These are phyloP conservation scores for Hemisphaericaspora subhashii DNA, from an alignment of 1,139 yeast species.

Conservation along the genomic window DNA sequence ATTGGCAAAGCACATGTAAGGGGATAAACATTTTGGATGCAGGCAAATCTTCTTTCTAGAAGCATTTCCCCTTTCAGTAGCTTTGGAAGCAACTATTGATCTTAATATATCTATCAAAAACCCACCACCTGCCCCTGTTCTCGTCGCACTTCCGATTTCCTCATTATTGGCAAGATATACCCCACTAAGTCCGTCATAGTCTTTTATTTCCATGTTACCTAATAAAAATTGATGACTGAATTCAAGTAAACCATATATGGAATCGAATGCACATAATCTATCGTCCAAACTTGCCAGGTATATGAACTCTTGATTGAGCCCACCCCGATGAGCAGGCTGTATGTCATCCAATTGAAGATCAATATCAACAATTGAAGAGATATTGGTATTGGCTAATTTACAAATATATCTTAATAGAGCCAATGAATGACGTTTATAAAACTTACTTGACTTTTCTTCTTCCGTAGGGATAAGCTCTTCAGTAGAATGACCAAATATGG, in stretches of 20 bases:
- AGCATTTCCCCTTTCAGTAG: no score
- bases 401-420: slow-evolving; percentile 57
- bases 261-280: slow-evolving; percentile 63
- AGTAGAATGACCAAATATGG: slow-evolving; percentile 51
- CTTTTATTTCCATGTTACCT: slow-evolving; percentile 20
- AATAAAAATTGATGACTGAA: slow-evolving; percentile 18
- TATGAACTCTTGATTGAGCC: slow-evolving; percentile 58
- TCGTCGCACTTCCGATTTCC: slow-evolving; percentile 60
- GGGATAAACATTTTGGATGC: no score
- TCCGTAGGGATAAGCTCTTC: slow-evolving; percentile 47
- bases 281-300: slow-evolving; percentile 70
- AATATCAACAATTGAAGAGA: slow-evolving; percentile 54
- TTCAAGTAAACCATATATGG: slow-evolving; percentile 52
- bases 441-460: slow-evolving; percentile 61
- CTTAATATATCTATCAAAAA: slow-evolving; percentile 19
- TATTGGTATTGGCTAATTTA: slow-evolving; percentile 43
- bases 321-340: slow-evolving; percentile 63
- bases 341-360: slow-evolving; percentile 65
- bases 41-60: no score
- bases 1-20: no score
- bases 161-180: slow-evolving; percentile 61
- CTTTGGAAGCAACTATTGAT: slow-evolving; percentile 8
- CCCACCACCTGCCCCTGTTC: slow-evolving; percentile 63
- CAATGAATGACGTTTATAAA: slow-evolving; percentile 60
- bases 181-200: slow-evolving; percentile 42